Conservation (phyloP, 352 stramenopile species). For the Achlya hypogyna region DNA sequence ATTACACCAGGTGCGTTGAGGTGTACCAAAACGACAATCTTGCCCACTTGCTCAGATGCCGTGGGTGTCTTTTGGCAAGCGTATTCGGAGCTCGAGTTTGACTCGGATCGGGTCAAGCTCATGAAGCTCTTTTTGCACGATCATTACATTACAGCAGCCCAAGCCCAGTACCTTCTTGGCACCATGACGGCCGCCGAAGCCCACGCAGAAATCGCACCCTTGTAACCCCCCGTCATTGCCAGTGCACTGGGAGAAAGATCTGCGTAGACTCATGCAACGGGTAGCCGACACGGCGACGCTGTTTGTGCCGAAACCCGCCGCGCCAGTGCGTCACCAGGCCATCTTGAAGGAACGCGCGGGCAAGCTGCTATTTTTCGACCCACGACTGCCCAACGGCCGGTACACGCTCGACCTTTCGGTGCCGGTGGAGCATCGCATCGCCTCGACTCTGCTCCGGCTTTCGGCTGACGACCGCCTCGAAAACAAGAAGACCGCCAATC, state of each 20-base stretch:
- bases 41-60: neutral
- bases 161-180: conserved; percentile 3
- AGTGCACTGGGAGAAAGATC: neutral
- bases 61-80: conserved; percentile 14
- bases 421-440: conserved; percentile 4
- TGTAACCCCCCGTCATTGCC: neutral
- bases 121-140: conserved; percentile 16
- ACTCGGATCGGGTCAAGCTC: conserved; percentile 19
- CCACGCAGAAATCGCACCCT: conserved; percentile 7
- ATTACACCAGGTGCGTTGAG: neutral
- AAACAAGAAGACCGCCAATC: conserved; percentile 7
- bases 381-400: neutral
- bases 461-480: conserved; percentile 16
- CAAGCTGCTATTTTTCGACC: conserved; percentile 16
- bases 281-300: conserved; percentile 13
- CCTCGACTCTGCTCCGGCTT: neutral
- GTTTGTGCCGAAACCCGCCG: neutral
- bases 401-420: conserved; percentile 6
- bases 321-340: neutral
- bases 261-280: conserved; percentile 10
- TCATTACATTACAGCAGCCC: conserved; percentile 12
- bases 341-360: conserved; percentile 16
- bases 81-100: conserved; percentile 17
- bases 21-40: no score
- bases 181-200: neutral